These are phyloP conservation scores for Neoarthrinium moseri DNA, from an alignment of 2,329 filamentous ascomycete genomes.

Conservation along the genomic window DNA sequence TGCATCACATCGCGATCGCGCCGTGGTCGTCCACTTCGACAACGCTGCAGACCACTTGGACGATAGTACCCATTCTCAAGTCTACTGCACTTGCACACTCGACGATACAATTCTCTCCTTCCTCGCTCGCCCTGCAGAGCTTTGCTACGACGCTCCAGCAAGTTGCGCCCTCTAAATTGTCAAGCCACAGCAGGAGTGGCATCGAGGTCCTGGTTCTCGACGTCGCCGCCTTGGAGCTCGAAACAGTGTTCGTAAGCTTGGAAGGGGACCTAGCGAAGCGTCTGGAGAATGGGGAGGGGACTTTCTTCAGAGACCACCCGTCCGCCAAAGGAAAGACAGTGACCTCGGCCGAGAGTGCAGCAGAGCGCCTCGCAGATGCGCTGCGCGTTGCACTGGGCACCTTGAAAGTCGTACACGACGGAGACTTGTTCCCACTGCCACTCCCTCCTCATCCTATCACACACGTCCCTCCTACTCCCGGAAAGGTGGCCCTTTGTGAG, in stretches of 20 bases:
- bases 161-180: slow-evolving; percentile 72
- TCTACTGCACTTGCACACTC: slow-evolving; percentile 68
- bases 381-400: slow-evolving; percentile 73
- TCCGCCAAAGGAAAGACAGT: slow-evolving; percentile 28
- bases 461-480: slow-evolving; percentile 79
- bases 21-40: slow-evolving; percentile 65
- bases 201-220: slow-evolving; percentile 85
- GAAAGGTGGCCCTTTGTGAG: slow-evolving; percentile 89
- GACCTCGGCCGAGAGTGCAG: slow-evolving; percentile 33
- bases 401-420: slow-evolving; percentile 76
- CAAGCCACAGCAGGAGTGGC: slow-evolving; percentile 68
- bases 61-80: slow-evolving; percentile 72
- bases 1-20: slow-evolving; percentile 68
- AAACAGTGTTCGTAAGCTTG: slow-evolving; percentile 83
- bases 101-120: slow-evolving; percentile 75
- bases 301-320: slow-evolving; percentile 69
- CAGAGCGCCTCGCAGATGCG: slow-evolving; percentile 61
- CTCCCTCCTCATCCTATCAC: slow-evolving; percentile 84
- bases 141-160: slow-evolving; percentile 74
- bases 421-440: slow-evolving; percentile 76
- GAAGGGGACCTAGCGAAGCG: slow-evolving; percentile 78
- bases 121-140: slow-evolving; percentile 71
- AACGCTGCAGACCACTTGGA: slow-evolving; percentile 71
- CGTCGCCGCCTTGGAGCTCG: slow-evolving; percentile 74
- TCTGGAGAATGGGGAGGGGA: slow-evolving; percentile 79